Evolutionary conservation across 148 eudicot genomes (phyloP), one percentile per base, ranked within the genome.

Genomic region (Arbutus unedo): DNA sequence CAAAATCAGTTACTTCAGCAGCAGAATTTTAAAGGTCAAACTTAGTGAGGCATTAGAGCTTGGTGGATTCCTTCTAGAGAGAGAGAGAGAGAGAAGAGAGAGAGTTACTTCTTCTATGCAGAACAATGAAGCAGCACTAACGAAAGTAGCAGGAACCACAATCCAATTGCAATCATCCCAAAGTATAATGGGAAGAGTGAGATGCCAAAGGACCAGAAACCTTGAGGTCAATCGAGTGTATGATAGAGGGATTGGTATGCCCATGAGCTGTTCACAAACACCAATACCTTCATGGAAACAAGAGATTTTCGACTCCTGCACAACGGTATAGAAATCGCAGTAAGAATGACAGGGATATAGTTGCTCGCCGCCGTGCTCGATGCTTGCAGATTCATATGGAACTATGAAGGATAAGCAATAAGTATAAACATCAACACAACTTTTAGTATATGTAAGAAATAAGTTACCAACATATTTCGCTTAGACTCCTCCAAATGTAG

Each of bases 81-180:
- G 59, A 71, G 45, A 55, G 41, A 47, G 59, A 41, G 19, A 31
- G 55, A 71, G 70, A 77, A 31, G 55, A 71, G 70, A 77, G 70
- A 68, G 71, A 62, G 38, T 6, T 76, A 93, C 98, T 92, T 96
- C 99, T 90, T 96, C 98, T 16, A 96, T 96, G 91, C 98, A 96
- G 90, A 94, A 96, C 81, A 96, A 80, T n/a, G 97, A 91, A 81
- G 98, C 95, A 43, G 98, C 99, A 64, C 99, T 96, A 81, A 96
- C 81, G 81, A 93, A 93, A 80, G 98, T 96, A 18, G 99, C 98
- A 25, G 99, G 99, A 83, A 96, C 93, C 48, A 96, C 98, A 82
- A 96, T 94, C 99, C 98, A 96, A 82, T 96, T 91, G 85, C 99
- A 96, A 74, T 96, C 99, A 77, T 96, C 99, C 99, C 98, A 96